Percentiles rank a stretch among this genome's conserved stretches.
phyloP scores from a whole-genome alignment of 495 filamentous ascomycete species.

The Penicillium silybi region DNA sequence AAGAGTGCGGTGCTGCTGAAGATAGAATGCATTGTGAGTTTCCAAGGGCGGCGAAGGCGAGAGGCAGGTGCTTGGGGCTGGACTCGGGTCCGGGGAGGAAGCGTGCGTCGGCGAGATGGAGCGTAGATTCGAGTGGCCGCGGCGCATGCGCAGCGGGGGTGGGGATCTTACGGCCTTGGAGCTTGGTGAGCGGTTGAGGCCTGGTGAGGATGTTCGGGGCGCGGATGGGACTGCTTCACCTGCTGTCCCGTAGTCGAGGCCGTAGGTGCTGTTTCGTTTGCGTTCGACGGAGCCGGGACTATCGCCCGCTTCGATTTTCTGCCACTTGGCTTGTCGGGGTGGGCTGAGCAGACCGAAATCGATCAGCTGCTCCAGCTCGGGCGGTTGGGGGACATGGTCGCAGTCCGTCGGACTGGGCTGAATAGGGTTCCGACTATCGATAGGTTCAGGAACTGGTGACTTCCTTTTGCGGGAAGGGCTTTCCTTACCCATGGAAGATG shows the following conservation, averaged over 20 bases:
- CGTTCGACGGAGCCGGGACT: constrained; percentile 41
- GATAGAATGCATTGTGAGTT: constrained; percentile 21
- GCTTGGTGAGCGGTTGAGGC: constrained; percentile 16
- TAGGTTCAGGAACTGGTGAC: constrained; percentile 34
- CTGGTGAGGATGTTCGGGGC: constrained; percentile 15
- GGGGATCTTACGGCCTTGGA: constrained; percentile 17
- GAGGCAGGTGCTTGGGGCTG: constrained; percentile 5
- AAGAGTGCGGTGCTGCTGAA: constrained; percentile 18
- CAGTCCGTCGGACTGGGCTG: constrained; percentile 16
- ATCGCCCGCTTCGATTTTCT: constrained; percentile 33
- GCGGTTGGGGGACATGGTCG: constrained; percentile 10
- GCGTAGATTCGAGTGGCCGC: constrained; percentile 22
- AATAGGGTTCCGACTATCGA: constrained; percentile 19
- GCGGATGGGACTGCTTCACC: constrained; percentile 11
- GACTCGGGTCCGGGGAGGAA: constrained; percentile 3
- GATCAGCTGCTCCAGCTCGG: constrained; percentile 12
- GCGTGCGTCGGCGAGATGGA: constrained; percentile 13
- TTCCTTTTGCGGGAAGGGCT: constrained; percentile 43
- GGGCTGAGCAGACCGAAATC: constrained; percentile 17
- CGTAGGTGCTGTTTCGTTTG: constrained; percentile 6
- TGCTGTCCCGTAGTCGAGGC: constrained; percentile 3
- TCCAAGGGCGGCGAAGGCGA: constrained; percentile 26
- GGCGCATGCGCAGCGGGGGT: constrained; percentile 25
- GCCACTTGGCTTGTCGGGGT: constrained; percentile 30
- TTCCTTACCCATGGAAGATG: constrained; percentile 30